Evolutionary conservation across 208 protist genomes (phyloP).

Genomic region (Tritrichomonas musculus): DNA sequence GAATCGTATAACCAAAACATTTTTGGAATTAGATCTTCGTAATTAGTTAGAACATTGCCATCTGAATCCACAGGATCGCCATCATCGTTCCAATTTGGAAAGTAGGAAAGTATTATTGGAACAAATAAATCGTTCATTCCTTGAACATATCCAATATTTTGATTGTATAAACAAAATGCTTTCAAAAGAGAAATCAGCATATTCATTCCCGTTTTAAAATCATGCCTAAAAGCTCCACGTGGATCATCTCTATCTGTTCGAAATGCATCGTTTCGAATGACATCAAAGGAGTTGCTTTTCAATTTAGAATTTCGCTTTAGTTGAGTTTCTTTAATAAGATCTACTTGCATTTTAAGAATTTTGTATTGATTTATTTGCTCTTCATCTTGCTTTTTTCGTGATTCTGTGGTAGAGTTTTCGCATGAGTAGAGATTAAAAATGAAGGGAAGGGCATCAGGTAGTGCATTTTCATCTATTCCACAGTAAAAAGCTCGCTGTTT

Average conservation of each 20-base stretch:
- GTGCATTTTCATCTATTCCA: not conserved
- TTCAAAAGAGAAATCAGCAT: not conserved
- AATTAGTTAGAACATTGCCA: not conserved
- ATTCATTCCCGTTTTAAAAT: not conserved
- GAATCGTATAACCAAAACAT: not conserved
- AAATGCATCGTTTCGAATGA: not conserved
- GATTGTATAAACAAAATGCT: not conserved
- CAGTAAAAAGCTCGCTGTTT: not conserved
- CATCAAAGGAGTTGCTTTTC: not conserved
- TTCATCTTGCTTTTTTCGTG: not conserved
- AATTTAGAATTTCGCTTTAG: not conserved
- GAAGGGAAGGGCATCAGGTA: not conserved
- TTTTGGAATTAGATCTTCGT: not conserved
- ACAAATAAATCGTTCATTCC: slow-evolving; percentile 30
- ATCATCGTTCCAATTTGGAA: not conserved
- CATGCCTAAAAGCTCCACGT: not conserved
- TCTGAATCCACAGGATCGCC: not conserved
- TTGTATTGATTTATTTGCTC: not conserved
- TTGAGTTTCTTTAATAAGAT: not conserved
- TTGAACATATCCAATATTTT: slow-evolving; percentile 26
- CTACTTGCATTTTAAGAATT: not conserved
- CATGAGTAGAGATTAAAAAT: not conserved
- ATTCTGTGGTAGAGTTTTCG: not conserved
- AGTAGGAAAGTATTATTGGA: not conserved
- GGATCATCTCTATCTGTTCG: not conserved